Conservation (phyloP, 73 alveolate species). For the Paramecium tetraurelia region DNA sequence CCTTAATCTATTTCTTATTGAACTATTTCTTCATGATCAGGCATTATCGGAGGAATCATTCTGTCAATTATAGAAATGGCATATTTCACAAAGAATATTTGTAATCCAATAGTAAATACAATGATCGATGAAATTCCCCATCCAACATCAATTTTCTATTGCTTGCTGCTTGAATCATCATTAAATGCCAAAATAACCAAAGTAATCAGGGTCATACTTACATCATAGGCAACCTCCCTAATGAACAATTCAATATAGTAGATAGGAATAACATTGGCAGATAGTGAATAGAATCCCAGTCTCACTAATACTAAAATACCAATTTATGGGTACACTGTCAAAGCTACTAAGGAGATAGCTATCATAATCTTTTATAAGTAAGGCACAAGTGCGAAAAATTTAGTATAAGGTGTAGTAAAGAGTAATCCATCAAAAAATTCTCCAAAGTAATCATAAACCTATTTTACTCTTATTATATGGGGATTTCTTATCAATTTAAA, state of each 20-base stretch:
- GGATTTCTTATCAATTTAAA: constrained; percentile 4
- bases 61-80: background rate
- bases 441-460: constrained; percentile 30
- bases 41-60: background rate
- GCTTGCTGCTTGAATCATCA: background rate
- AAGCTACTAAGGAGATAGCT: background rate
- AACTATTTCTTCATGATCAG: constrained; percentile 31
- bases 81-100: constrained; percentile 7
- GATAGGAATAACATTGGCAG: background rate
- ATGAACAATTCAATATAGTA: constrained; percentile 13
- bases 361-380: background rate
- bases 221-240: constrained; percentile 31
- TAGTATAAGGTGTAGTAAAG: background rate
- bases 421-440: constrained; percentile 22
- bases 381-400: constrained; percentile 20
- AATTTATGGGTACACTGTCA: background rate
- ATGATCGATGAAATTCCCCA: constrained; percentile 24
- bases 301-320: background rate
- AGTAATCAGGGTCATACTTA: background rate
- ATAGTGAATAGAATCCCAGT: background rate
- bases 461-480: background rate
- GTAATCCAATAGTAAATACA: background rate
- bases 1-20: background rate
- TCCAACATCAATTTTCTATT: background rate
- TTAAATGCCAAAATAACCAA: background rate